Percentiles rank a stretch among this genome's conserved stretches.
These are phyloP conservation scores for Arthrinium puccinioides DNA, from an alignment of 2,329 filamentous ascomycete genomes.

Conservation along the genomic window DNA sequence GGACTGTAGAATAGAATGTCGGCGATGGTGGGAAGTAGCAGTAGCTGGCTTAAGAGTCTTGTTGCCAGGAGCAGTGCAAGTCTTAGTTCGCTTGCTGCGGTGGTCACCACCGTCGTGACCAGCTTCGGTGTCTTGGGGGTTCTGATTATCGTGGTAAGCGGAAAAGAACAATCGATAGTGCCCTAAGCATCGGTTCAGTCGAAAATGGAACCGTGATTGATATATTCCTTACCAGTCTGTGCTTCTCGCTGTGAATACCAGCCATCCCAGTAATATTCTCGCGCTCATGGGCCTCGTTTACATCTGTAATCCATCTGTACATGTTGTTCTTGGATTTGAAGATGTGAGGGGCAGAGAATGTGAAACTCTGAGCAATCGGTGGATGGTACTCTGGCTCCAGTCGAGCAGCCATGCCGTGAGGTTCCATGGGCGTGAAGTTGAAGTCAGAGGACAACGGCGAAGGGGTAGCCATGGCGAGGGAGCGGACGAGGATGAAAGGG, in stretches of 20 bases:
- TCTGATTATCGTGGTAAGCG: too few species aligned
- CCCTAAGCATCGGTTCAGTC: too few species aligned
- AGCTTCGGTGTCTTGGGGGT: conserved; percentile 4
- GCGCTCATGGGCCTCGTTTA: conserved; percentile 6
- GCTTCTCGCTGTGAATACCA: conserved; percentile 12
- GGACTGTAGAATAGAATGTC: conserved; percentile 3
- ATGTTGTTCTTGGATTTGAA: conserved; percentile 16
- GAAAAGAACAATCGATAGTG: too few species aligned
- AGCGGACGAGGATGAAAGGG: too few species aligned
- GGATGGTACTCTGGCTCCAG: conserved; percentile 4
- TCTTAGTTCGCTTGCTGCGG: conserved; percentile 15
- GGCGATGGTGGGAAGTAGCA: conserved; percentile 2
- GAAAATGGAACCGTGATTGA: too few species aligned
- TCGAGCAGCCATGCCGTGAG: background rate
- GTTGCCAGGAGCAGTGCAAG: too few species aligned
- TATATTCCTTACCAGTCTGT: conserved; percentile 16
- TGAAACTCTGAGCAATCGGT: conserved; percentile 16
- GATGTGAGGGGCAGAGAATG: conserved; percentile 14
- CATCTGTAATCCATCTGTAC: conserved; percentile 18
- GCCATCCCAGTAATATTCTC: background rate
- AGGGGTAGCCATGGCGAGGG: background rate
- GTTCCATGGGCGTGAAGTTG: background rate
- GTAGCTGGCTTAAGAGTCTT: too few species aligned
- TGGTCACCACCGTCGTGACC: conserved; percentile 10
- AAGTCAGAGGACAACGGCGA: background rate